Base-by-base conservation (phyloP, 768 basidiomycete genomes). In the Melanogaster broomeanus region DNA sequence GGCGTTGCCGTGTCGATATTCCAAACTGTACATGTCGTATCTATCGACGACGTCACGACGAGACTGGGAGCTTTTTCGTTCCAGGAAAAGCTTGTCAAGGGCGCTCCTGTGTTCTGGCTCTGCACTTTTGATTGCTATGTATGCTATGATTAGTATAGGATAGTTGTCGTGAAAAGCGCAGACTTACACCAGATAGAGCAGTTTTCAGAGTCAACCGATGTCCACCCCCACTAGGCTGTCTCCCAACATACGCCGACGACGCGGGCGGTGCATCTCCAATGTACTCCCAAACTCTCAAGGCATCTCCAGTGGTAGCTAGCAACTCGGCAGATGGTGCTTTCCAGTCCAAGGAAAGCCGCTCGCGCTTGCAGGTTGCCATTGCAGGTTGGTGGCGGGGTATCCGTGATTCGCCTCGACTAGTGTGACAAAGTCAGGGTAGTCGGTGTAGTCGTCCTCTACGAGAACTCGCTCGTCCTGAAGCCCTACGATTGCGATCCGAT, bases 21-120 rank as follows among this genome's bases (percentile, higher is more conserved):
- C 97, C 97, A 99, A 21, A 98, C 90, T 2, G 97, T 98, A 68
- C 96, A 98, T 13, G 95, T 97, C 45, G 97, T 99, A 66, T 99
- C 97, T 61, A 98, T 96, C 8, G 94, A 97, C 21, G 96, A 95
- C 6, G 97, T 99, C 33, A 98, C 96, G 60, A 98, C 87, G 44
- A 92, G 83, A 55, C 84, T 86, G 1, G 96, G 93, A 0, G 88
- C 79, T 63, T 94, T 89, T 61, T 93, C 87, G 65, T 97, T 98
- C 97, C 97, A 99, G 0, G 94, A 94, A 72, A 99, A 97, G 67
- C 88, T 93, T 12, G 97, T 99, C 56, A 98, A 73, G 2, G 97
- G 97, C 4, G 97, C 94, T 4, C 88, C 88, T 27, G 84, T 85
- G 42, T 82, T 82, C 62, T 88, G 84, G 59, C 79, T 87, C 61